Evolutionary conservation across 1,284 basidiomycete species (phyloP).

Genomic region (Vanrija pseudolonga): DNA sequence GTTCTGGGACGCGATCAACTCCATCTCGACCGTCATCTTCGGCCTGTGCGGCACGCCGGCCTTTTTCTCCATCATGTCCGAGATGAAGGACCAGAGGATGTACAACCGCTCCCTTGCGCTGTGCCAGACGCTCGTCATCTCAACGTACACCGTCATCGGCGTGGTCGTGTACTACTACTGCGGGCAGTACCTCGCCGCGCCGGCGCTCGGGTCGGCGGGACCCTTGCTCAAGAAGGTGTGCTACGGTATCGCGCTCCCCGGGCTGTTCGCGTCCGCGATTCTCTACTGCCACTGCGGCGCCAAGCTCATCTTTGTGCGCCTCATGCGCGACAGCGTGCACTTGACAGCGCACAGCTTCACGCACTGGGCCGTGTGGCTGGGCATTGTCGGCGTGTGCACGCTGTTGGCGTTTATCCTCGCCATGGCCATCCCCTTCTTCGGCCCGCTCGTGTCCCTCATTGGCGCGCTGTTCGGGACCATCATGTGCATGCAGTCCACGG

Average conservation of each 20-base stretch:
- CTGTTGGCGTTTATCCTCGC: constrained; percentile 58
- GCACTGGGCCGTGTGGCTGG: constrained; percentile 60
- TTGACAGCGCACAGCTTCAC: constrained; percentile 57
- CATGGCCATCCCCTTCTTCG: constrained; percentile 34
- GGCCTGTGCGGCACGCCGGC: constrained; percentile 25
- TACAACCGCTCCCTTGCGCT: constrained; percentile 27
- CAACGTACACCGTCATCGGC: constrained; percentile 16
- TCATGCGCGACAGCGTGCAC: constrained; percentile 47
- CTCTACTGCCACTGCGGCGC: constrained; percentile 29
- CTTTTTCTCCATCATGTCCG: constrained; percentile 35
- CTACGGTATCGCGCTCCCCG: constrained; percentile 16
- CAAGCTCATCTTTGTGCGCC: constrained; percentile 35
- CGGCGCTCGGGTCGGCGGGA: constrained; percentile 48
- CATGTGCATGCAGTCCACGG: constrained; percentile 20
- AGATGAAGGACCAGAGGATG: constrained; percentile 36
- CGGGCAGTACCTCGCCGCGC: constrained; percentile 45
- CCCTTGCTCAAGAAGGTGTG: constrained; percentile 39
- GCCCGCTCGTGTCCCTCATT: constrained; percentile 28
- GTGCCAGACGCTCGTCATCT: constrained; percentile 21
- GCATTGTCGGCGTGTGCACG: constrained; percentile 28
- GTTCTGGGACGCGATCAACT: constrained; percentile 26
- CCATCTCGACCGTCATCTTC: constrained; percentile 18
- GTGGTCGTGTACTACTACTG: constrained; percentile 33
- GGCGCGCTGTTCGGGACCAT: constrained; percentile 23
- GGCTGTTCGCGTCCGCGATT: constrained; percentile 23